A percentile compares a stretch with the other conserved stretches of the same genome.
Evolutionary conservation across 1,284 basidiomycete species (phyloP).

Genomic region (Sporisorium graminicola): DNA sequence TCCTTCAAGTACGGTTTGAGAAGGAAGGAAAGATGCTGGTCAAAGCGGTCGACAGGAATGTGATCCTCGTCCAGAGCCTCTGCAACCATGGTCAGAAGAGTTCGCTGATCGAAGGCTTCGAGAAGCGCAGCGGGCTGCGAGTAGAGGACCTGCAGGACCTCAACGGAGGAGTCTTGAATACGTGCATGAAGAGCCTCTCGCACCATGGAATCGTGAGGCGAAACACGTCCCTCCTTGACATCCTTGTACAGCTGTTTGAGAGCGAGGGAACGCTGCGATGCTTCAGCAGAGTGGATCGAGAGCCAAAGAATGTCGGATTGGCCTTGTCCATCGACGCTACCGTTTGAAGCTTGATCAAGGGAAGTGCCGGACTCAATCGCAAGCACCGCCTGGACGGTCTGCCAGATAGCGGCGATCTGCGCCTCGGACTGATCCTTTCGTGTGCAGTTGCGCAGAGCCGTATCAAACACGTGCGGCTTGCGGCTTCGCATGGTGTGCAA

Average conservation of each 20-base stretch:
- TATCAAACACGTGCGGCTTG: conserved; percentile 47
- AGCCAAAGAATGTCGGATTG: conserved; percentile 56
- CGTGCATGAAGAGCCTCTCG: conserved; percentile 56
- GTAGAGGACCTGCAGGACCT: conserved; percentile 56
- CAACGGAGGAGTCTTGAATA: conserved; percentile 42
- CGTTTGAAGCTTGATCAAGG: conserved; percentile 27
- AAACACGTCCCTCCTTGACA: conserved; percentile 30
- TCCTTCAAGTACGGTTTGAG: conserved; percentile 25
- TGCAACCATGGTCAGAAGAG: conserved; percentile 37
- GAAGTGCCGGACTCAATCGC: conserved; percentile 45
- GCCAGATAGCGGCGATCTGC: conserved; percentile 46
- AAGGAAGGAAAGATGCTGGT: conserved; percentile 42
- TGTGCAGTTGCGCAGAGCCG: conserved; percentile 42
- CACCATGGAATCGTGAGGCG: conserved; percentile 54
- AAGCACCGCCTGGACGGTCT: conserved; percentile 51
- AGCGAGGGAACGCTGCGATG: conserved; percentile 48
- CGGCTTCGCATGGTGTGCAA: conserved; percentile 53
- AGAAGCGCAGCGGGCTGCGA: conserved; percentile 30
- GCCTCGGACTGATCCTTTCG: conserved; percentile 36
- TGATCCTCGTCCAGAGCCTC: conserved; percentile 30
- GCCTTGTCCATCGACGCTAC: conserved; percentile 24
- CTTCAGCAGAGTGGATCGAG: conserved; percentile 58
- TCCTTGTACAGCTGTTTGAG: conserved; percentile 52
- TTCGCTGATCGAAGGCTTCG: conserved; percentile 37
- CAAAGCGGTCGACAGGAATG: conserved; percentile 27